Percentiles rank a stretch among this genome's conserved stretches.
Evolutionary conservation across 495 filamentous ascomycete species (phyloP).

Genomic region (Aspergillus carlsbadensis): DNA sequence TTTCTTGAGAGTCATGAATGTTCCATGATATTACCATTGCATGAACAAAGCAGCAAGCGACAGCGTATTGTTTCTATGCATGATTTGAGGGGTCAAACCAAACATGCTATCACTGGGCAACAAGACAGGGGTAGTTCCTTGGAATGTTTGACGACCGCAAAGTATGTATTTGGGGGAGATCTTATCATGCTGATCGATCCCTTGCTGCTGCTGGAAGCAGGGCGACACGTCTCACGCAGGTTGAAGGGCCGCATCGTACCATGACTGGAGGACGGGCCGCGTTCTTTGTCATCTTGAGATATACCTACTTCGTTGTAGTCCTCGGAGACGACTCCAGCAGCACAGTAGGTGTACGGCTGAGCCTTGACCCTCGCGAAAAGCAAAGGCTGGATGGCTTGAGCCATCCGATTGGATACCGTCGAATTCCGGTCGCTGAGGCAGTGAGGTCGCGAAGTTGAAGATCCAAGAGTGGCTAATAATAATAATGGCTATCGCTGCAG

Average conservation of each 20-base stretch:
- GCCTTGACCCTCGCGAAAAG: background rate
- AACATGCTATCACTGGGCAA: constrained; percentile 14
- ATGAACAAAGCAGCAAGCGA: background rate
- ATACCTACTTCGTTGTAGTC: too few relatives aligned
- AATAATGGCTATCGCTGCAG: too few relatives aligned
- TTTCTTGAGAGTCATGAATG: background rate
- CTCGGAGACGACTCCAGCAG: too few relatives aligned
- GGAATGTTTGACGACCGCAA: background rate
- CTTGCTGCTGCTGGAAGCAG: background rate
- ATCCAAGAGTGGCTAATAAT: constrained; percentile 14
- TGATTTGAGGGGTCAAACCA: background rate
- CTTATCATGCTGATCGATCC: background rate
- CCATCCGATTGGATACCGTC: constrained; percentile 21
- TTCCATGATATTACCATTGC: background rate
- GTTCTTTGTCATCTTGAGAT: constrained; percentile 9
- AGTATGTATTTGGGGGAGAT: background rate
- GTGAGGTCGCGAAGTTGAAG: constrained; percentile 18
- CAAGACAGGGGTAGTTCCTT: constrained; percentile 11
- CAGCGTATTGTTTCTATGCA: background rate
- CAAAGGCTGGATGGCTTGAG: constrained; percentile 4
- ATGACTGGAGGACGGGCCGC: background rate
- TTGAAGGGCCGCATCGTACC: background rate
- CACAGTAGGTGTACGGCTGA: too few relatives aligned
- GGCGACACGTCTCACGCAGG: background rate
- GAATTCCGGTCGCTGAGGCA: constrained; percentile 11